These are phyloP conservation scores for Bullera alba DNA, from an alignment of 768 basidiomycete genomes.

Conservation along the genomic window DNA sequence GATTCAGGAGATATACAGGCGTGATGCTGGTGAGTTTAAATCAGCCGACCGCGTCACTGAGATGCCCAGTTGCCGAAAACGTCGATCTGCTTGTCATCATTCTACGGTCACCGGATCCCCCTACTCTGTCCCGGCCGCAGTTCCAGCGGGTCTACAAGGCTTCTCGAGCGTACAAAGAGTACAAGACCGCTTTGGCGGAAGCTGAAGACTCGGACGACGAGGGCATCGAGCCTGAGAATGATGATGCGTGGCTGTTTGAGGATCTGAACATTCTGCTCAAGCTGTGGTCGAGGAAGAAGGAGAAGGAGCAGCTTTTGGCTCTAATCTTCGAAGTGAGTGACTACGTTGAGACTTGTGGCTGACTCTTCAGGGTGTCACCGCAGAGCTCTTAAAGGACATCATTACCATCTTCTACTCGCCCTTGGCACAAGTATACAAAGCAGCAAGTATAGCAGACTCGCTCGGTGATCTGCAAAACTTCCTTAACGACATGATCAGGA, in stretches of 20 bases:
- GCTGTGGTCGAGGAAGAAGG: slow-evolving; percentile 69
- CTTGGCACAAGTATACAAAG: slow-evolving; percentile 91
- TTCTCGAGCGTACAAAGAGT: slow-evolving; percentile 69
- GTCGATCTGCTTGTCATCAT: slow-evolving; percentile 72
- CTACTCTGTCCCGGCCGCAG: slow-evolving; percentile 66
- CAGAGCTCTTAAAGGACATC: slow-evolving; percentile 93
- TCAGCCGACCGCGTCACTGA: neutral
- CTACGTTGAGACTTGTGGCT: slow-evolving; percentile 1
- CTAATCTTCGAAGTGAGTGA: slow-evolving; percentile 80
- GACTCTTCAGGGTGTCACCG: slow-evolving; percentile 69
- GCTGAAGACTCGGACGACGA: slow-evolving; percentile 75
- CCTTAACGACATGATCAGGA: slow-evolving; percentile 86
- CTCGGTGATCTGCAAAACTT: slow-evolving; percentile 85
- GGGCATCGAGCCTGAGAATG: slow-evolving; percentile 84
- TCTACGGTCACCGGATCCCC: slow-evolving; percentile 69
- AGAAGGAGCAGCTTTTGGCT: slow-evolving; percentile 84
- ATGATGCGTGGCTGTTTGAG: slow-evolving; percentile 94
- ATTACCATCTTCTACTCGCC: slow-evolving; percentile 98
- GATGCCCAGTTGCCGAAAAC: slow-evolving; percentile 54
- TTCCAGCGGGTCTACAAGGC: slow-evolving; percentile 72
- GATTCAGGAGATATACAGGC: slow-evolving; percentile 73
- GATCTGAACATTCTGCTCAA: slow-evolving; percentile 74
- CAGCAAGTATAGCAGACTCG: slow-evolving; percentile 93
- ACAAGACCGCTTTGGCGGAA: slow-evolving; percentile 57
- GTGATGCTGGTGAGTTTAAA: slow-evolving; percentile 66